phyloP scores from a whole-genome alignment of 108 stramenopile genomes.

The Poteriospumella lacustris region DNA sequence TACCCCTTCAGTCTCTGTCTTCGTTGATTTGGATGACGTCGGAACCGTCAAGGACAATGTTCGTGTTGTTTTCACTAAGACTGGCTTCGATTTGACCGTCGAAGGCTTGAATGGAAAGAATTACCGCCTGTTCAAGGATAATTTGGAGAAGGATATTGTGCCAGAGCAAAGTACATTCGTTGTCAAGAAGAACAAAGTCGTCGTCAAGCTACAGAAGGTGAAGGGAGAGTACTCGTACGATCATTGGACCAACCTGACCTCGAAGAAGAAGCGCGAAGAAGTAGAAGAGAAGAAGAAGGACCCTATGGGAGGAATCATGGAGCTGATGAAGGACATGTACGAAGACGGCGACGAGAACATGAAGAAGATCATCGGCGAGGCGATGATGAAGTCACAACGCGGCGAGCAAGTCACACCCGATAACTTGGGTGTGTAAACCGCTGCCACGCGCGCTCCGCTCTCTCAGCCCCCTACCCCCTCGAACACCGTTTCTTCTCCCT shows the following conservation, averaged over 20 bases:
- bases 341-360: slow-evolving; percentile 89
- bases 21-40: slow-evolving; percentile 51
- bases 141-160: slow-evolving; percentile 84
- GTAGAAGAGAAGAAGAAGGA: slow-evolving; percentile 48
- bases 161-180: slow-evolving; percentile 58
- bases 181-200: slow-evolving; percentile 79
- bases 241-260: slow-evolving; percentile 70
- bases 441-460: too few relatives aligned
- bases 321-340: slow-evolving; percentile 97
- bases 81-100: slow-evolving; percentile 51
- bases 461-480: too few relatives aligned
- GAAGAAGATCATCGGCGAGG: slow-evolving; percentile 87
- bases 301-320: slow-evolving; percentile 75
- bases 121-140: slow-evolving; percentile 80
- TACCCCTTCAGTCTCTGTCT: slow-evolving; percentile 48
- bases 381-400: slow-evolving; percentile 77
- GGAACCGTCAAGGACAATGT: slow-evolving; percentile 46
- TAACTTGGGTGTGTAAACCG: too few relatives aligned
- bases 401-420: too few relatives aligned
- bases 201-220: slow-evolving; percentile 78
- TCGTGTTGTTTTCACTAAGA: slow-evolving; percentile 32
- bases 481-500: too few relatives aligned
- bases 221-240: slow-evolving; percentile 77
- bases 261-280: slow-evolving; percentile 63
- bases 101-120: slow-evolving; percentile 67